Conservation (phyloP, 331 rosid genomes). For the Malus hybrid region DNA sequence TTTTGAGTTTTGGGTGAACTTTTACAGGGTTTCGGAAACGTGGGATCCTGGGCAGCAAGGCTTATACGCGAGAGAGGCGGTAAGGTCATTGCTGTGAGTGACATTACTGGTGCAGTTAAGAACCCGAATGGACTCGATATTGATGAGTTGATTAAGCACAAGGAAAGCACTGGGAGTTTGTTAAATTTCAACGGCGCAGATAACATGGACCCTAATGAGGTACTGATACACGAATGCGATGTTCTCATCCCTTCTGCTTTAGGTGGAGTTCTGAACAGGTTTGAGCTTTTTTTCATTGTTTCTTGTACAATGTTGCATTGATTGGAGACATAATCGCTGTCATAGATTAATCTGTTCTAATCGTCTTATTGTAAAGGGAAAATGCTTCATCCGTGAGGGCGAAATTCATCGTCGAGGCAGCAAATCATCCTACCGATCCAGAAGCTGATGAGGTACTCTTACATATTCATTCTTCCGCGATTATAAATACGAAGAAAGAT, state of each 20-base stretch:
- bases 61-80: conserved; percentile 75
- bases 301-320: background rate
- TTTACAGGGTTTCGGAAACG: conserved; percentile 72
- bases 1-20: background rate
- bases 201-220: conserved; percentile 50
- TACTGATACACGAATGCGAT: conserved; percentile 78
- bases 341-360: background rate
- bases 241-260: conserved; percentile 88
- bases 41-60: conserved; percentile 91
- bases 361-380: conserved; percentile 40
- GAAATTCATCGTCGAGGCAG: conserved; percentile 75
- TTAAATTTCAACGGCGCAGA: conserved; percentile 56
- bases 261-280: conserved; percentile 91
- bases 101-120: conserved; percentile 65
- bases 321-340: background rate
- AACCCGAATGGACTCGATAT: conserved; percentile 71
- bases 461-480: background rate
- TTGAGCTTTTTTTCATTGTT: background rate
- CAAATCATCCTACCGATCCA: conserved; percentile 91
- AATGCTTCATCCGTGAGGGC: conserved; percentile 78
- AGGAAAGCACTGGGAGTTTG: conserved; percentile 27
- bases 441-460: conserved; percentile 80
- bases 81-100: conserved; percentile 82
- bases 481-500: background rate
- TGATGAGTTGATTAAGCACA: conserved; percentile 50